These are phyloP conservation scores for Lablab purpureus DNA, from an alignment of 306 rosid genomes.

Conservation along the genomic window DNA sequence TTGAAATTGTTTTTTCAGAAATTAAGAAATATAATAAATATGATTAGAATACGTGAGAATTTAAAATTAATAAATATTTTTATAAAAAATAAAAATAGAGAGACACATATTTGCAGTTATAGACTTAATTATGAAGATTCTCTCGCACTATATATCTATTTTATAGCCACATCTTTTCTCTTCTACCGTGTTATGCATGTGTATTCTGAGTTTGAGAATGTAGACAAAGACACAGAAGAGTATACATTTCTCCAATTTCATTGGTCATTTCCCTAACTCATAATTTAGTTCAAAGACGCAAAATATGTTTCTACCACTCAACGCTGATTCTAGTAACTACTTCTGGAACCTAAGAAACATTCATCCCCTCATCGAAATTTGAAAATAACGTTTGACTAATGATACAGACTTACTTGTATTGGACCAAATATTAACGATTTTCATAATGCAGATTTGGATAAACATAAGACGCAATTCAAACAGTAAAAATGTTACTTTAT, in stretches of 20 bases:
- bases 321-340: background rate
- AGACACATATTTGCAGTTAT: too few species aligned
- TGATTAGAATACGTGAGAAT: too few species aligned
- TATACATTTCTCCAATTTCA: background rate
- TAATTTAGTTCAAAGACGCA: conserved; percentile 24
- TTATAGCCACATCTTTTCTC: too few species aligned
- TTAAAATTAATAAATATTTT: too few species aligned
- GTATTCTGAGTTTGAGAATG: too few species aligned
- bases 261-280: background rate
- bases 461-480: conserved; percentile 1
- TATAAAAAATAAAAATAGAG: too few species aligned
- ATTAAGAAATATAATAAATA: too few species aligned
- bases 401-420: background rate
- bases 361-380: background rate
- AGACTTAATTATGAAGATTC: too few species aligned
- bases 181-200: too few species aligned
- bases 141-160: too few species aligned
- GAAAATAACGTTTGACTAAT: conserved; percentile 29
- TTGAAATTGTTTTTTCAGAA: too few species aligned
- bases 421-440: conserved; percentile 4
- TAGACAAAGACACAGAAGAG: background rate
- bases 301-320: conserved; percentile 5
- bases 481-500: conserved; percentile 11
- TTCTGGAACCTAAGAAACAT: conserved; percentile 46
- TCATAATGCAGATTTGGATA: conserved; percentile 6